These are phyloP conservation scores for Sequoiadendron giganteum DNA, from an alignment of 75 land plant genomes.

Conservation along the genomic window DNA sequence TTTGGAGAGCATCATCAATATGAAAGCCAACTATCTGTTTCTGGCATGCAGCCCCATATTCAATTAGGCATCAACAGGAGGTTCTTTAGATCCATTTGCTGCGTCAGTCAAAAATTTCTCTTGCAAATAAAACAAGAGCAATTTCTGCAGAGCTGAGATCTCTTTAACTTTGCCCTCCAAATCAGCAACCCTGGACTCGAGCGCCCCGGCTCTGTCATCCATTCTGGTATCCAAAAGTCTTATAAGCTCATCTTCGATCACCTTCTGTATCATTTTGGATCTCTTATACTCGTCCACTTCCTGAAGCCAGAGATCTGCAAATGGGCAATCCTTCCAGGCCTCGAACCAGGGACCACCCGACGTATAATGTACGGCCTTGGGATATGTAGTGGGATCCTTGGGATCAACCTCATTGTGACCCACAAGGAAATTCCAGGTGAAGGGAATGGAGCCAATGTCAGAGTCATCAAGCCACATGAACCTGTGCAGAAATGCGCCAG, in stretches of 20 bases:
- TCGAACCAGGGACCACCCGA: conserved; percentile 84
- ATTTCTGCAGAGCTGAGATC: conserved; percentile 11
- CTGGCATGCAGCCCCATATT: too few species aligned
- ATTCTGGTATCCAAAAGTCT: conserved; percentile 12
- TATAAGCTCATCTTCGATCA: conserved; percentile 11
- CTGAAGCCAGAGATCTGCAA: conserved; percentile 58
- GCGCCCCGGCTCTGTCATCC: conserved; percentile 11
- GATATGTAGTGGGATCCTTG: conserved; percentile 25
- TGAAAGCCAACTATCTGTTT: too few species aligned
- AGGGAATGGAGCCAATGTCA: conserved; percentile 65
- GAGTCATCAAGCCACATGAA: conserved; percentile 73
- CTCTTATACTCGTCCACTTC: conserved; percentile 49
- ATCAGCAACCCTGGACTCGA: conserved; percentile 5
- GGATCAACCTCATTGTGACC: conserved; percentile 54
- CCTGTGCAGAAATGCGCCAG: conserved; percentile 67
- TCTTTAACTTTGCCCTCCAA: conserved; percentile 12
- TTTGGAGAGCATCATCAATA: too few species aligned
- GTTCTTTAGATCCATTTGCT: too few species aligned
- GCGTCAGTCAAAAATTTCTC: not conserved
- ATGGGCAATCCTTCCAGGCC: conserved; percentile 74
- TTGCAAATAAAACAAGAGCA: conserved; percentile 14
- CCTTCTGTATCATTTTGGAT: conserved; percentile 14
- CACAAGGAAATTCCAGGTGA: conserved; percentile 72
- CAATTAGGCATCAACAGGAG: too few species aligned
- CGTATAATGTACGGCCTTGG: conserved; percentile 75